These are phyloP conservation scores for Lachnellula arida DNA, from an alignment of 2,329 filamentous ascomycete species.

Conservation along the genomic window DNA sequence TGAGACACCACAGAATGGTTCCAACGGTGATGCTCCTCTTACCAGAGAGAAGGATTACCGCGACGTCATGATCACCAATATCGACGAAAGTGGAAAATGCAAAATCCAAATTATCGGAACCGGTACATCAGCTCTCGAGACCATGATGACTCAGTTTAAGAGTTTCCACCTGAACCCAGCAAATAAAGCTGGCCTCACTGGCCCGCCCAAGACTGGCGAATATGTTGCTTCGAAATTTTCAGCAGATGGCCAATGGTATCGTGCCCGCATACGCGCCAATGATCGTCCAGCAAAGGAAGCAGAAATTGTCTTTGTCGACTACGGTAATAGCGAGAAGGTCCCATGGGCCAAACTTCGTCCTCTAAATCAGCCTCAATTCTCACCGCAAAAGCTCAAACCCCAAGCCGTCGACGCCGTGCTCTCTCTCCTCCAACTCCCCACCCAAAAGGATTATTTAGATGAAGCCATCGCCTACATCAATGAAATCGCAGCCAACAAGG, in stretches of 20 bases:
- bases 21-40: slow-evolving; percentile 49
- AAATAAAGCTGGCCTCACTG: slow-evolving; percentile 69
- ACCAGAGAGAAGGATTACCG: slow-evolving; percentile 81
- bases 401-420: slow-evolving; percentile 86
- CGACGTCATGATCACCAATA: slow-evolving; percentile 86
- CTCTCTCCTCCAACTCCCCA: slow-evolving; percentile 85
- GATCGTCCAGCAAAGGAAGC: slow-evolving; percentile 85
- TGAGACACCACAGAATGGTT: slow-evolving; percentile 42
- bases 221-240: slow-evolving; percentile 88
- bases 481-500: slow-evolving; percentile 67
- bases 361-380: slow-evolving; percentile 76
- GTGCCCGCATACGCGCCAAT: slow-evolving; percentile 83
- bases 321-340: slow-evolving; percentile 87
- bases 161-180: slow-evolving; percentile 82
- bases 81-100: slow-evolving; percentile 74
- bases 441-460: slow-evolving; percentile 71
- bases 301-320: slow-evolving; percentile 93
- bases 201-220: slow-evolving; percentile 84
- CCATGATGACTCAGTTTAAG: slow-evolving; percentile 86
- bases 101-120: slow-evolving; percentile 90
- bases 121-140: slow-evolving; percentile 78
- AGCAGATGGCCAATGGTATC: slow-evolving; percentile 90
- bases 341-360: slow-evolving; percentile 80
- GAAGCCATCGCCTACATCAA: slow-evolving; percentile 75
- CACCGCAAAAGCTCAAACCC: slow-evolving; percentile 71